Percentiles rank a stretch among this genome's conserved stretches.
These are phyloP conservation scores for Heracleum sosnowskyi DNA, from an alignment of 129 eudicot genomes.

Conservation along the genomic window DNA sequence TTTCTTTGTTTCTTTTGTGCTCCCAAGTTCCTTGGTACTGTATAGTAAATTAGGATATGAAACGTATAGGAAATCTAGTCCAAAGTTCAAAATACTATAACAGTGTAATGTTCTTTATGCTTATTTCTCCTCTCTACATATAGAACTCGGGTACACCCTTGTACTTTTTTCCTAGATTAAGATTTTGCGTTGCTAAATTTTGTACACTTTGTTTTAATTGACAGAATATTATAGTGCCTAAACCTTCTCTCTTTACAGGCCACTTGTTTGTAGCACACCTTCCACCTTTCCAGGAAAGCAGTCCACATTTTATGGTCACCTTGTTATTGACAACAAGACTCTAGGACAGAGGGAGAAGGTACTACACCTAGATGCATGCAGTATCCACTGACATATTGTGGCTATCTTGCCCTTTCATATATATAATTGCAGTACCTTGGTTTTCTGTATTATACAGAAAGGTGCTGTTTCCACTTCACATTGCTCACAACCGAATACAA, in stretches of 20 bases:
- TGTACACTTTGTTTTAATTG: neutral
- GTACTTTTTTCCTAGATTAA: neutral
- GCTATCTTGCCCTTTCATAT: neutral
- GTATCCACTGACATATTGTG: neutral
- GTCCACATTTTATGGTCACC: slow-evolving; percentile 55
- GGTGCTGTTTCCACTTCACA: slow-evolving; percentile 86
- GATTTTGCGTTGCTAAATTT: neutral
- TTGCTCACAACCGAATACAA: slow-evolving; percentile 74
- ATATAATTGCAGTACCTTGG: neutral
- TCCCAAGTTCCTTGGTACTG: no score
- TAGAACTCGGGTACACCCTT: no score
- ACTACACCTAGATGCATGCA: neutral
- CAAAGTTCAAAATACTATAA: no score
- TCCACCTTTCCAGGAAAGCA: slow-evolving; percentile 27
- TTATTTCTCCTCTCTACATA: no score
- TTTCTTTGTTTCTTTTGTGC: no score
- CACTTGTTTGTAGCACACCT: slow-evolving; percentile 49
- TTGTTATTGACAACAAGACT: slow-evolving; percentile 37
- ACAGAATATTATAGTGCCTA: neutral
- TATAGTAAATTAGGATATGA: no score
- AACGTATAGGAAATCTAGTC: no score
- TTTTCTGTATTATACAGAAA: slow-evolving; percentile 35
- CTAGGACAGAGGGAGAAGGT: slow-evolving; percentile 48
- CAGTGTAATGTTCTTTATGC: no score
- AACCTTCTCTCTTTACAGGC: slow-evolving; percentile 31